These are phyloP conservation scores for Amanita molliuscula DNA, from an alignment of 768 basidiomycete genomes.

Conservation along the genomic window DNA sequence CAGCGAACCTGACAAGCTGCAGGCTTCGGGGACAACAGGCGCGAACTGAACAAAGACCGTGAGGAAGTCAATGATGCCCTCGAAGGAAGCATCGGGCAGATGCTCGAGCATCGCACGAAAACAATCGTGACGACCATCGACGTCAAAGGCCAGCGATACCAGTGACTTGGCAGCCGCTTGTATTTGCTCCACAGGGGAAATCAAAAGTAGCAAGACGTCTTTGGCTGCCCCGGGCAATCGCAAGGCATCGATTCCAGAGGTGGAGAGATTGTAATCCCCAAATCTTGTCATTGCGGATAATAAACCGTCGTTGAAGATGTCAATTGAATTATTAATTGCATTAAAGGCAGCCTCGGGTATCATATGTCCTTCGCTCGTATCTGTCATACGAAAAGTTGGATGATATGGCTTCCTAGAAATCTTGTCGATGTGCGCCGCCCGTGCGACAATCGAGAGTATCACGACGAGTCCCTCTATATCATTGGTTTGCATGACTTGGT, in stretches of 20 bases:
- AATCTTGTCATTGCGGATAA: conserved; percentile 50
- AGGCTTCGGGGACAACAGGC: conserved; percentile 67
- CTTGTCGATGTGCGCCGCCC: conserved; percentile 55
- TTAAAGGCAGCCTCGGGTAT: conserved; percentile 27
- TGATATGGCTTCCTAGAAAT: conserved; percentile 45
- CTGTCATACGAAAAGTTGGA: conserved; percentile 19
- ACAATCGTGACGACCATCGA: conserved; percentile 82
- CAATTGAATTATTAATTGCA: conserved; percentile 53
- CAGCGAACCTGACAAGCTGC: conserved; percentile 78
- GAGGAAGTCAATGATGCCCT: conserved; percentile 64
- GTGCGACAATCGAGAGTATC: conserved; percentile 48
- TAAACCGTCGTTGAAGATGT: conserved; percentile 50
- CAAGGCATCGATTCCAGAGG: conserved; percentile 45
- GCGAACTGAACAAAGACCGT: conserved; percentile 56
- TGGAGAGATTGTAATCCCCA: conserved; percentile 48
- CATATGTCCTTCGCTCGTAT: conserved; percentile 13
- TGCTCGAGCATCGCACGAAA: conserved; percentile 70
- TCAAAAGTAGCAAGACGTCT: conserved; percentile 54
- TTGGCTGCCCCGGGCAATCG: conserved; percentile 43
- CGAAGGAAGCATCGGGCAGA: conserved; percentile 52
- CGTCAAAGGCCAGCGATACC: conserved; percentile 81
- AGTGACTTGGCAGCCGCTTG: conserved; percentile 70
- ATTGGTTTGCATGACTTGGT: conserved; percentile 42
- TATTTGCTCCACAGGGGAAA: conserved; percentile 74
- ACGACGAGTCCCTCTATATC: conserved; percentile 51